Percentiles rank a stretch among this genome's conserved stretches.
phyloP scores from a whole-genome alignment of 2,329 filamentous ascomycete genomes.

The Ascomycota sp. region DNA sequence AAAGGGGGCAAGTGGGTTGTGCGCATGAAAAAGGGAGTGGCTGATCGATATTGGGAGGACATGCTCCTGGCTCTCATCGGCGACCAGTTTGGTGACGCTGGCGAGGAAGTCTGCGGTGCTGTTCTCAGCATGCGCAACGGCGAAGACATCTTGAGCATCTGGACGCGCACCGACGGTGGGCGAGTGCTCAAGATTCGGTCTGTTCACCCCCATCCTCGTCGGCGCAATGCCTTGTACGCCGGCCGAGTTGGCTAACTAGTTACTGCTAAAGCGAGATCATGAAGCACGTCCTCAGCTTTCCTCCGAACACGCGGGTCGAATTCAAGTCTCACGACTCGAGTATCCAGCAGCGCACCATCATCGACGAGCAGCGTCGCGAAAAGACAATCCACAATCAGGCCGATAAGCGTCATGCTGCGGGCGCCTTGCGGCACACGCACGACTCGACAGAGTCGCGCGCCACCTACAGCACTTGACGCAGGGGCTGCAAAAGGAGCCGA shows the following conservation, averaged over 20 bases:
- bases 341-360: slow-evolving; percentile 75
- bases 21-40: slow-evolving; percentile 88
- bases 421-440: slow-evolving; percentile 11
- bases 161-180: slow-evolving; percentile 84
- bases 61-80: slow-evolving; percentile 76
- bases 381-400: slow-evolving; percentile 37
- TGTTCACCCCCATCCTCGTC: slow-evolving; percentile 10
- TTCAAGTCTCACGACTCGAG: slow-evolving; percentile 95
- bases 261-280: slow-evolving; percentile 57
- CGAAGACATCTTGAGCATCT: slow-evolving; percentile 94
- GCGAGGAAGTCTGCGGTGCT: slow-evolving; percentile 85
- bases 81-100: slow-evolving; percentile 81
- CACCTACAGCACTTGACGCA: background rate
- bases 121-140: slow-evolving; percentile 88
- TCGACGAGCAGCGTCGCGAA: slow-evolving; percentile 80
- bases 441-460: slow-evolving; percentile 5
- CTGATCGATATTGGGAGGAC: slow-evolving; percentile 94
- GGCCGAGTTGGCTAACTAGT: slow-evolving; percentile 2
- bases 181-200: slow-evolving; percentile 93
- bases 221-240: background rate
- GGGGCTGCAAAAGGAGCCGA: too few relatives aligned
- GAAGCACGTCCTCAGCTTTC: slow-evolving; percentile 74
- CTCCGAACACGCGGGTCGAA: slow-evolving; percentile 71
- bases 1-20: slow-evolving; percentile 96
- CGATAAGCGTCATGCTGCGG: slow-evolving; percentile 16